Evolutionary conservation across 257 asterid species (phyloP).

Genomic region (Primulina huaijiensis): DNA sequence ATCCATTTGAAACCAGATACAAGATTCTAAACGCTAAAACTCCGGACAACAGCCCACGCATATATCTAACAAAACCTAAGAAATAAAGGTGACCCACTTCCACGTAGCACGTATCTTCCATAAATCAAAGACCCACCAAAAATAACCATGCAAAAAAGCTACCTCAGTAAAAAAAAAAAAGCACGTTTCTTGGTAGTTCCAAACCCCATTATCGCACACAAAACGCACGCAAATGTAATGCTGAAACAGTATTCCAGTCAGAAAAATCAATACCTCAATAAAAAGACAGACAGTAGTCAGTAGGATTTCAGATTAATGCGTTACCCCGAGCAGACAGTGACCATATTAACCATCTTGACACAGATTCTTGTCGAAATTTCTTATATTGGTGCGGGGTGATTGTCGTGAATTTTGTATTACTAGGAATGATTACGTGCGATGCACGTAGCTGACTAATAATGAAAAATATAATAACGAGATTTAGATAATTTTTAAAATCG

Average conservation of each 20-base stretch:
- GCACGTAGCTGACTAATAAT: too few species aligned
- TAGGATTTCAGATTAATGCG: conserved; percentile 24
- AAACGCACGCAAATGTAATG: not conserved
- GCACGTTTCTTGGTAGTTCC: conserved; percentile 23
- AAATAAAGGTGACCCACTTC: conserved; percentile 35
- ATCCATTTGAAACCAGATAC: conserved; percentile 16
- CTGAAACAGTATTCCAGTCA: not conserved
- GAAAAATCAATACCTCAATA: conserved; percentile 16
- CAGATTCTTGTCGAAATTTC: not conserved
- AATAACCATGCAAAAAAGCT: conserved; percentile 21
- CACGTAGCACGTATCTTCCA: conserved; percentile 27
- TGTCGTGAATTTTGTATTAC: conserved; percentile 6
- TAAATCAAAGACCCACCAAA: conserved; percentile 31
- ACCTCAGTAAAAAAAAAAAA: conserved; percentile 1
- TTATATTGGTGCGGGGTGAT: conserved; percentile 13
- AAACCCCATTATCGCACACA: conserved; percentile 4
- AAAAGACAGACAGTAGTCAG: conserved; percentile 10
- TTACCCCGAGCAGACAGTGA: not conserved
- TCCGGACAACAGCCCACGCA: conserved; percentile 16
- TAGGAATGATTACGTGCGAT: too few species aligned
- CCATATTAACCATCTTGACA: not conserved
- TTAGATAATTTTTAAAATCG: too few species aligned
- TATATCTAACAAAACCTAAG: conserved; percentile 22
- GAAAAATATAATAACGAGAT: too few species aligned
- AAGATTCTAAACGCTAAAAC: conserved; percentile 17